Evolutionary conservation across 371 early-diverging fungal genomes (phyloP).

Genomic region (Saksenaea oblongispora): DNA sequence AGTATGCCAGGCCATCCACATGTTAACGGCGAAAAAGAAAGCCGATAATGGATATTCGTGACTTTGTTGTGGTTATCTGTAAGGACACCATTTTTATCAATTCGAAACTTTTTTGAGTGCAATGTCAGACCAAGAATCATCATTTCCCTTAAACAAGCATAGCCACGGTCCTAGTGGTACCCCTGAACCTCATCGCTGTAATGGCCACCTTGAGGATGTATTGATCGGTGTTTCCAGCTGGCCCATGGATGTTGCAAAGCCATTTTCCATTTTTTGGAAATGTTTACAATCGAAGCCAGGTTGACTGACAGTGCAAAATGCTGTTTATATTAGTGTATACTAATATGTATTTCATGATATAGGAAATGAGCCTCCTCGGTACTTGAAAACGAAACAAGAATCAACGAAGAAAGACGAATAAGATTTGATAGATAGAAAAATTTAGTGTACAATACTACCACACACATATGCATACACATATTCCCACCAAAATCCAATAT

Average conservation of each 20-base stretch:
- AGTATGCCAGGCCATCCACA: too few relatives aligned
- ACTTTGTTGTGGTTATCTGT: too few relatives aligned
- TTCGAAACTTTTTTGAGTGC: too few relatives aligned
- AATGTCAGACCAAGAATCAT: slow-evolving; percentile 8
- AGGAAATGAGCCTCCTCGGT: slow-evolving; percentile 2
- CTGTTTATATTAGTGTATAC: not conserved
- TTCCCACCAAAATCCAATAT: not conserved
- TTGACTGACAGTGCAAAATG: slow-evolving; percentile 3
- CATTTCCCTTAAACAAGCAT: slow-evolving; percentile 26
- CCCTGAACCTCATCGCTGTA: slow-evolving; percentile 43
- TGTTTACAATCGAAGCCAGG: slow-evolving; percentile 40
- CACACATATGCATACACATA: not conserved
- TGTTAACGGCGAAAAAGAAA: too few relatives aligned
- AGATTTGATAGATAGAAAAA: not conserved
- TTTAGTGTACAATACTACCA: not conserved
- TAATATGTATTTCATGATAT: not conserved
- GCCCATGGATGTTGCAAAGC: slow-evolving; percentile 51
- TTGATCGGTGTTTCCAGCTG: slow-evolving; percentile 40
- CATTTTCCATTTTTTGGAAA: slow-evolving; percentile 35
- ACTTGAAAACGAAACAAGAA: not conserved
- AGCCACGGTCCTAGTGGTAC: slow-evolving; percentile 25
- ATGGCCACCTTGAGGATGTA: slow-evolving; percentile 49
- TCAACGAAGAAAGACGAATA: not conserved
- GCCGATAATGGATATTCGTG: too few relatives aligned
- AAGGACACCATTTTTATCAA: not conserved